Evolutionary conservation across 1,284 basidiomycete species (phyloP).

Genomic region (Waitea zeae): DNA sequence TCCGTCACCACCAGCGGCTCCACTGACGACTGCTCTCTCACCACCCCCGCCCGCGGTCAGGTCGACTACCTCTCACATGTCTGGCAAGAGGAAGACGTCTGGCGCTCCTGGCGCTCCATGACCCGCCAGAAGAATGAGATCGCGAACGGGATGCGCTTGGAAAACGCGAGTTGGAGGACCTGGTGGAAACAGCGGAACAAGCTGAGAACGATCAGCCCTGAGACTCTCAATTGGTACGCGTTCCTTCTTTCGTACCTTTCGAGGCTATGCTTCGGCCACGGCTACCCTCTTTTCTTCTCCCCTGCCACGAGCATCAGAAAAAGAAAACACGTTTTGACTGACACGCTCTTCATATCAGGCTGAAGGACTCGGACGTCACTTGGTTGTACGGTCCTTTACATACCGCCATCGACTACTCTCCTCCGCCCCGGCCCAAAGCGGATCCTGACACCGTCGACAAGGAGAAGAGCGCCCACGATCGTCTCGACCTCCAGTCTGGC

Average conservation of each 20-base stretch:
- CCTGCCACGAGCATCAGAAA: neutral
- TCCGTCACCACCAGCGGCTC: conserved; percentile 38
- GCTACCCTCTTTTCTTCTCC: neutral
- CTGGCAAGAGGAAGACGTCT: conserved; percentile 97
- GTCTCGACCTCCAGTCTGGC: conserved; percentile 6
- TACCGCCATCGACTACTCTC: conserved; percentile 65
- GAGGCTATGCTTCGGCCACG: neutral
- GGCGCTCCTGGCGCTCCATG: conserved; percentile 97
- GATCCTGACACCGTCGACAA: conserved; percentile 7
- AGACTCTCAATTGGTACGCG: conserved; percentile 96
- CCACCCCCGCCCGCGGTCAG: conserved; percentile 52
- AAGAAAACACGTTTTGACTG: neutral
- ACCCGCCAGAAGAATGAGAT: conserved; percentile 98
- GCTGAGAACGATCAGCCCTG: conserved; percentile 87
- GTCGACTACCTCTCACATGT: conserved; percentile 84
- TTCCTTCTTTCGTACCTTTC: conserved; percentile 6
- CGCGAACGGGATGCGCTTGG: conserved; percentile 84
- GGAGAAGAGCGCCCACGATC: conserved; percentile 9
- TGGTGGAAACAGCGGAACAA: conserved; percentile 99
- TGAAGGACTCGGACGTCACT: conserved; percentile 98
- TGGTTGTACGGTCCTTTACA: conserved; percentile 98
- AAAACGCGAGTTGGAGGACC: conserved; percentile 96
- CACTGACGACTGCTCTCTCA: conserved; percentile 43
- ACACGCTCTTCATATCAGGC: conserved; percentile 46
- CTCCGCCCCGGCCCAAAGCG: conserved; percentile 24